Evolutionary conservation across 148 eudicot genomes (phyloP).

Genomic region (Linanthus parryae): DNA sequence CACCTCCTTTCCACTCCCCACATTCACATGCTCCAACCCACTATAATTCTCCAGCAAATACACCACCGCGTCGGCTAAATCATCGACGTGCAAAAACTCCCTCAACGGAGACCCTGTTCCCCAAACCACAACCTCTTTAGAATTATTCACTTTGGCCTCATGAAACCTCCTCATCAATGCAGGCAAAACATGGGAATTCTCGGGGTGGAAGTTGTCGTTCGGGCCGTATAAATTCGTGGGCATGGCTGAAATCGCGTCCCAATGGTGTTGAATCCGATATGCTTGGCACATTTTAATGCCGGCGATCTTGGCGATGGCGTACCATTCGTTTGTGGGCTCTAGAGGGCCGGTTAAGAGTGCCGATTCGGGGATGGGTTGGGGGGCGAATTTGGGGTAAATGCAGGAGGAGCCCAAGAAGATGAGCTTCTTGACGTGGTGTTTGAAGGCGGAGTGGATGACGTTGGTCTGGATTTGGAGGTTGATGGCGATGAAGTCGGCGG

Average conservation of each 20-base stretch:
- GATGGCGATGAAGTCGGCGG: slow-evolving; percentile 82
- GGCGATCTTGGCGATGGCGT: slow-evolving; percentile 88
- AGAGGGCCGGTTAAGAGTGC: slow-evolving; percentile 73
- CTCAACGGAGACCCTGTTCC: slow-evolving; percentile 85
- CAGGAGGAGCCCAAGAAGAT: slow-evolving; percentile 89
- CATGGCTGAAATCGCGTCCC: slow-evolving; percentile 82
- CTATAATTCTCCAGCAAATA: slow-evolving; percentile 76
- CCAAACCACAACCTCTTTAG: slow-evolving; percentile 91
- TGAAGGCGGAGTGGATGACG: slow-evolving; percentile 62
- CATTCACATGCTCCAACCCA: slow-evolving; percentile 83
- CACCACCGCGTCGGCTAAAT: slow-evolving; percentile 74
- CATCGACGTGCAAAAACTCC: slow-evolving; percentile 94
- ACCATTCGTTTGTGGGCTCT: slow-evolving; percentile 97
- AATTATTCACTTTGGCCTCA: slow-evolving; percentile 60
- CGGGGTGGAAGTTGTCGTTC: slow-evolving; percentile 91
- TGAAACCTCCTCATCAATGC: slow-evolving; percentile 86
- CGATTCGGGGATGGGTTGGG: slow-evolving; percentile 81
- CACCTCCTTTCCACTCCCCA: slow-evolving; percentile 97
- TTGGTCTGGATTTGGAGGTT: slow-evolving; percentile 94
- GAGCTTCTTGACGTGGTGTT: slow-evolving; percentile 55
- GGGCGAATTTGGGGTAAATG: slow-evolving; percentile 94
- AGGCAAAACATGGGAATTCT: slow-evolving; percentile 93
- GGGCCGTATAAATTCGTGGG: slow-evolving; percentile 96
- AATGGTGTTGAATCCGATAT: slow-evolving; percentile 42
- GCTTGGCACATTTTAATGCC: slow-evolving; percentile 96